A percentile compares a stretch with the other conserved stretches of the same genome.
These are phyloP conservation scores for Pleurotus tuoliensis DNA, from an alignment of 768 basidiomycete species.

Conservation along the genomic window DNA sequence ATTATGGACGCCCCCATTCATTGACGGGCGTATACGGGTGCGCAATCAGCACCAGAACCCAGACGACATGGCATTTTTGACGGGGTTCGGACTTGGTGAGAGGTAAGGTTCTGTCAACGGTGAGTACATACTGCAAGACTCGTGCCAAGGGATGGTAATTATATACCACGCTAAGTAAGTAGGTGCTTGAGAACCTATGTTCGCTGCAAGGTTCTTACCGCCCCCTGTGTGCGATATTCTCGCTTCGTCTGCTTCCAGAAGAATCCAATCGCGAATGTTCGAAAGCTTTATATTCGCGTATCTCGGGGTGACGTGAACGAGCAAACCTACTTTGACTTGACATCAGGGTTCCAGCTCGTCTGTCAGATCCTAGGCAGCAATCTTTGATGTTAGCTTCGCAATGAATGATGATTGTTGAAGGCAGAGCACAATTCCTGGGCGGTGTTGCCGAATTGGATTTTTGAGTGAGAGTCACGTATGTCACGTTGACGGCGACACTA, in stretches of 20 bases:
- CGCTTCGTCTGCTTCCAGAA: constrained; percentile 3
- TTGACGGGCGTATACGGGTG: too few species aligned
- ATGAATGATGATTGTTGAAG: background rate
- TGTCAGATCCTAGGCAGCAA: background rate
- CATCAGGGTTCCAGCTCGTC: background rate
- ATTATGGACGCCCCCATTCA: too few species aligned
- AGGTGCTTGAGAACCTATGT: background rate
- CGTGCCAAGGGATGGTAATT: too few species aligned
- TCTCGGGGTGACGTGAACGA: background rate
- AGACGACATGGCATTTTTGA: too few species aligned
- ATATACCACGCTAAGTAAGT: too few species aligned
- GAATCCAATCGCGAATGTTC: constrained; percentile 2
- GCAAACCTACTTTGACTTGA: constrained; percentile 5
- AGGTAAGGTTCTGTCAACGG: too few species aligned
- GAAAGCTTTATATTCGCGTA: background rate
- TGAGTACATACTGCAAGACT: too few species aligned
- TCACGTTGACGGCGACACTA: constrained; percentile 5
- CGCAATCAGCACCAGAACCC: too few species aligned
- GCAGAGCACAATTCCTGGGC: background rate
- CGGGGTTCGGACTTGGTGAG: too few species aligned
- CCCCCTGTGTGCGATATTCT: background rate
- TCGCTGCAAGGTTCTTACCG: background rate
- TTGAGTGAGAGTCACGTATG: background rate
- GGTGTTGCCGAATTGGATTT: background rate
- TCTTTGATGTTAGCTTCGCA: background rate